Conservation (phyloP, 805 yeast genomes). For the Myxozyma kluyveri region DNA sequence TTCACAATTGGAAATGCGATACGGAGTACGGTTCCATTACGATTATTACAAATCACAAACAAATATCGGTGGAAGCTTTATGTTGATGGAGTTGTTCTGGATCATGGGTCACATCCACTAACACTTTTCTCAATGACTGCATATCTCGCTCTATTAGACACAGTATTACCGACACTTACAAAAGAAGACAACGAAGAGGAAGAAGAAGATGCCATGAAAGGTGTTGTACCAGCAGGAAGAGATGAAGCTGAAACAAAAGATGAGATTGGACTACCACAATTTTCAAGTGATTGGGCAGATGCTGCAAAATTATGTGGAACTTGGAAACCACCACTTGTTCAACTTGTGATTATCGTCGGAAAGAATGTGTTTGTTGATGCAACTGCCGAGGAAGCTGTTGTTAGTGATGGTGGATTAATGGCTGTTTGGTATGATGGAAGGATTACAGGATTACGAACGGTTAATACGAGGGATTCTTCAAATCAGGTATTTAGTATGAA, state of each 20-base stretch:
- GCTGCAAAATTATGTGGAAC: conserved; percentile 47
- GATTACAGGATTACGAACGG: conserved; percentile 52
- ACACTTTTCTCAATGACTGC: conserved; percentile 75
- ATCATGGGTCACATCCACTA: conserved; percentile 76
- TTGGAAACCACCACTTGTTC: conserved; percentile 70
- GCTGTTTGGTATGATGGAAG: conserved; percentile 67
- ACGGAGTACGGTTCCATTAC: conserved; percentile 51
- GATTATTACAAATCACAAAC: conserved; percentile 60
- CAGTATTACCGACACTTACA: conserved; percentile 41
- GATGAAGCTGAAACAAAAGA: conserved; percentile 58
- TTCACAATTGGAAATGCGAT: conserved; percentile 58
- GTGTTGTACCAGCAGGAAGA: conserved; percentile 27
- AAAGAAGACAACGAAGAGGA: conserved; percentile 6
- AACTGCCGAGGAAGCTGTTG: conserved; percentile 81
- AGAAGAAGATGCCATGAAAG: conserved; percentile 9
- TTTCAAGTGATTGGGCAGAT: conserved; percentile 59
- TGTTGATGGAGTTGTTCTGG: conserved; percentile 76
- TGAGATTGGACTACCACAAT: conserved; percentile 25
- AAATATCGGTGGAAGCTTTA: conserved; percentile 72
- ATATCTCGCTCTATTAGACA: conserved; percentile 75
- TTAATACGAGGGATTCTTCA: conserved; percentile 15
- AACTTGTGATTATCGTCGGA: conserved; percentile 75
- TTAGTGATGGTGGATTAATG: conserved; percentile 77
- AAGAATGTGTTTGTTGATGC: conserved; percentile 76
- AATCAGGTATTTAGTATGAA: conserved; percentile 16